phyloP scores from a whole-genome alignment of 1,284 basidiomycete genomes.

The Cryptococcus amylolentus region DNA sequence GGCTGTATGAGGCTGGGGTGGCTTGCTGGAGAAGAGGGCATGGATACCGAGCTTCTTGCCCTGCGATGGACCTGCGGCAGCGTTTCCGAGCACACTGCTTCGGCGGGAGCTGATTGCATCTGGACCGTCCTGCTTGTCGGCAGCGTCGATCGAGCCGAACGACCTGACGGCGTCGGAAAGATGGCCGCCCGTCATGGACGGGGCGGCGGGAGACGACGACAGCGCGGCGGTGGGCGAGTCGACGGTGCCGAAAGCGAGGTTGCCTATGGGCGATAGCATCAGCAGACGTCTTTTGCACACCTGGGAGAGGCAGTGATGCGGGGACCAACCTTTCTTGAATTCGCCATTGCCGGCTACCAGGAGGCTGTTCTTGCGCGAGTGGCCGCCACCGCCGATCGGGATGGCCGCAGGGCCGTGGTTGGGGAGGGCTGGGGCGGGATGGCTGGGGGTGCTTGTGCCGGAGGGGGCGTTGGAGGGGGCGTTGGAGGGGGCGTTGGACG shows the following conservation, averaged over 20 bases:
- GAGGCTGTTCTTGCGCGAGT: slow-evolving; percentile 41
- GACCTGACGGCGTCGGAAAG: slow-evolving; percentile 60
- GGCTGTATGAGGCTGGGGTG: not conserved
- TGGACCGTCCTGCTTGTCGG: slow-evolving; percentile 38
- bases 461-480: slow-evolving; percentile 23
- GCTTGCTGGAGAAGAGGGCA: slow-evolving; percentile 38
- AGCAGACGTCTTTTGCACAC: not conserved
- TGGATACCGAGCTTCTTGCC: slow-evolving; percentile 33
- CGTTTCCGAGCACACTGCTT: slow-evolving; percentile 54
- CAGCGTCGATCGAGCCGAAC: slow-evolving; percentile 66
- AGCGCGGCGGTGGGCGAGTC: slow-evolving; percentile 54
- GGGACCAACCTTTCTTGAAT: slow-evolving; percentile 34
- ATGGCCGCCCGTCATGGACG: slow-evolving; percentile 46
- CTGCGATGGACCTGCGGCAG: slow-evolving; percentile 24
- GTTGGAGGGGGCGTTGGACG: slow-evolving; percentile 30
- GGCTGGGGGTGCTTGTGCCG: slow-evolving; percentile 13
- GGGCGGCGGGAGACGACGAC: slow-evolving; percentile 51
- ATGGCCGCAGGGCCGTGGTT: slow-evolving; percentile 24
- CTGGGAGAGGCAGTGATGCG: not conserved
- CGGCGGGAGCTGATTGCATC: slow-evolving; percentile 41
- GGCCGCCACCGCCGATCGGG: slow-evolving; percentile 23
- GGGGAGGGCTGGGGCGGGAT: slow-evolving; percentile 7
- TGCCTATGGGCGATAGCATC: slow-evolving; percentile 20
- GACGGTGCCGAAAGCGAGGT: slow-evolving; percentile 73
- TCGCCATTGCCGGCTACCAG: slow-evolving; percentile 42